A percentile compares a stretch with the other conserved stretches of the same genome.
phyloP scores from a whole-genome alignment of 129 eudicot species.

The Scalesia atractyloides region DNA sequence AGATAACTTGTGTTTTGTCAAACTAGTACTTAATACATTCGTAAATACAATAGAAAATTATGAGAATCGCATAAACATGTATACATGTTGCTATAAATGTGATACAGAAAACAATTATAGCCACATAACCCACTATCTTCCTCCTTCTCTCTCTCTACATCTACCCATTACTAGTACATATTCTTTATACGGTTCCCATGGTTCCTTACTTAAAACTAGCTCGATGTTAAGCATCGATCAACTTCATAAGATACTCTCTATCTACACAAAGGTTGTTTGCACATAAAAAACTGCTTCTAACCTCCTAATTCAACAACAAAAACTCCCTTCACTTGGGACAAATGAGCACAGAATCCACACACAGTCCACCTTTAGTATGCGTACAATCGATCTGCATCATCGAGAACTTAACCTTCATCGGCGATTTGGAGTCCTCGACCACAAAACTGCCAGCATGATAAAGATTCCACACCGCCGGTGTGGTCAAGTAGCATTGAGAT shows the following conservation, averaged over 20 bases:
- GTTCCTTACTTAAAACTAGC: not conserved
- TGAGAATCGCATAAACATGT: too few relatives aligned
- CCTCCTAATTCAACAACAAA: slow-evolving; percentile 39
- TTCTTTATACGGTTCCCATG: not conserved
- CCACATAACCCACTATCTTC: too few relatives aligned
- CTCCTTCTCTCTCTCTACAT: too few relatives aligned
- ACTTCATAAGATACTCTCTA: slow-evolving; percentile 5
- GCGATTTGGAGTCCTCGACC: slow-evolving; percentile 41
- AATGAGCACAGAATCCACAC: slow-evolving; percentile 77
- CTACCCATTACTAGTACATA: not conserved
- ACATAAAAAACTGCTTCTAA: slow-evolving; percentile 54
- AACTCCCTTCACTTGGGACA: slow-evolving; percentile 50
- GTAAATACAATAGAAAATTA: too few relatives aligned
- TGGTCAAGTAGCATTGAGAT: slow-evolving; percentile 58
- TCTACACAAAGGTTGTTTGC: slow-evolving; percentile 37
- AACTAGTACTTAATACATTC: too few relatives aligned
- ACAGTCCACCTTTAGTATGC: slow-evolving; percentile 94
- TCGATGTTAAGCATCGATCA: not conserved
- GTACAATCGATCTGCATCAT: slow-evolving; percentile 97
- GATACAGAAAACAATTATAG: too few relatives aligned
- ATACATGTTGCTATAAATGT: too few relatives aligned
- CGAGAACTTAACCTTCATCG: slow-evolving; percentile 61
- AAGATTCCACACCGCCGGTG: slow-evolving; percentile 66
- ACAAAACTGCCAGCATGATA: slow-evolving; percentile 78
- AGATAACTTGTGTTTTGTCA: too few relatives aligned